Evolutionary conservation across 2,329 filamentous ascomycete genomes (phyloP).

Genomic region (Sarocladium strictum): DNA sequence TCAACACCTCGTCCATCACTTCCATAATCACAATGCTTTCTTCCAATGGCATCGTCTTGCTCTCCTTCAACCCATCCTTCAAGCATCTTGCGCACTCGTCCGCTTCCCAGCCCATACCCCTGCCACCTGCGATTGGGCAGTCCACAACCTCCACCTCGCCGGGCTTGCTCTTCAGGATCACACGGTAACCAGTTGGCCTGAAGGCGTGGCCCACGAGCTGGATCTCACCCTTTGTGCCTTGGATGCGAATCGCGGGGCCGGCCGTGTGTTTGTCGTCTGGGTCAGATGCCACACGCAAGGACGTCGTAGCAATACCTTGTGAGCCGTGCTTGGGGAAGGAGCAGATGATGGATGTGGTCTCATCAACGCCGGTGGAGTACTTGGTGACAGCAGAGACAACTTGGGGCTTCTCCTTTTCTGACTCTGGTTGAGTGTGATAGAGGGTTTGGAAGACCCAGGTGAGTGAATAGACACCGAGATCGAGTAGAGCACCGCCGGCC

Average conservation of each 20-base stretch:
- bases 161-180: conserved; percentile 49
- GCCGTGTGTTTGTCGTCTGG: conserved; percentile 53
- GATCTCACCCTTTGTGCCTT: conserved; percentile 76
- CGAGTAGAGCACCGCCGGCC: conserved; percentile 75
- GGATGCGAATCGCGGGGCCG: conserved; percentile 68
- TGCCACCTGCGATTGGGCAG: conserved; percentile 57
- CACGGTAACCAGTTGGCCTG: conserved; percentile 58
- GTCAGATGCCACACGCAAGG: conserved; percentile 55
- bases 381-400: conserved; percentile 66
- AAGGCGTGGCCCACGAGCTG: conserved; percentile 70
- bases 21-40: conserved; percentile 87
- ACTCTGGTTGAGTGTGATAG: conserved; percentile 70
- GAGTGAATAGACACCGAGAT: conserved; percentile 81
- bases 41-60: conserved; percentile 60
- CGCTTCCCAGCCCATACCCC: conserved; percentile 83
- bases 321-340: conserved; percentile 64
- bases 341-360: conserved; percentile 71
- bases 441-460: conserved; percentile 90
- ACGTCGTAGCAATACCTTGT: conserved; percentile 67
- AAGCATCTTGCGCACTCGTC: conserved; percentile 72
- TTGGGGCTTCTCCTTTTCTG: conserved; percentile 60
- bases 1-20: conserved; percentile 50
- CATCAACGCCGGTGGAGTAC: conserved; percentile 70
- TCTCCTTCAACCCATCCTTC: conserved; percentile 71
- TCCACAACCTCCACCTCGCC: conserved; percentile 44